Percentiles rank a stretch among this genome's conserved stretches.
Evolutionary conservation across 148 eudicot genomes (phyloP).

Genomic region (Drosera capensis): DNA sequence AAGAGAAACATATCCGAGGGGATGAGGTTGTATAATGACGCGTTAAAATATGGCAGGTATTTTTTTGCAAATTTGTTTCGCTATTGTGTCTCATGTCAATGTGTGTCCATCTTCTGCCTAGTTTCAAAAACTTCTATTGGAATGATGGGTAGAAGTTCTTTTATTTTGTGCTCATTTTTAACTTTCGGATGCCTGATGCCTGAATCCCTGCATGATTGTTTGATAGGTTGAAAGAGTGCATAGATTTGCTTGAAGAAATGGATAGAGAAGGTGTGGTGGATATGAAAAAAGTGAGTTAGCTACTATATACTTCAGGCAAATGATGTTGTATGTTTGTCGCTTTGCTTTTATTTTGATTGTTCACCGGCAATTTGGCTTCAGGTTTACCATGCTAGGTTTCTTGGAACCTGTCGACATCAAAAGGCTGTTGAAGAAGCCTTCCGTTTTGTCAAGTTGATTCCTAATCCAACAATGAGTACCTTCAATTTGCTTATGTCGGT

Average conservation of each 20-base stretch:
- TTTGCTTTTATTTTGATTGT: conserved; percentile 1
- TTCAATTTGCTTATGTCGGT: conserved; percentile 98
- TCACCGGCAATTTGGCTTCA: conserved; percentile 23
- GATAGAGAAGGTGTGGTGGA: conserved; percentile 52
- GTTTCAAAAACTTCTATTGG: too few species aligned
- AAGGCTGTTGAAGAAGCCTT: conserved; percentile 86
- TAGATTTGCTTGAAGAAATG: conserved; percentile 80
- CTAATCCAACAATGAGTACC: conserved; percentile 82
- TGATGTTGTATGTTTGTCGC: background rate
- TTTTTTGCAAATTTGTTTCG: background rate
- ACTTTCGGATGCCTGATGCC: conserved; percentile 7
- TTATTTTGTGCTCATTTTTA: conserved; percentile 1
- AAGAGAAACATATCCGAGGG: conserved; percentile 14
- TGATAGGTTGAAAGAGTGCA: conserved; percentile 62
- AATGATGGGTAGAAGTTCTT: too few species aligned
- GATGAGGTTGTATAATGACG: conserved; percentile 39
- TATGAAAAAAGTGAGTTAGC: conserved; percentile 84
- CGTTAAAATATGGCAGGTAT: conserved; percentile 74
- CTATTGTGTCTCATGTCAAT: too few species aligned
- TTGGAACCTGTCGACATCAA: conserved; percentile 52
- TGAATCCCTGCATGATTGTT: too few species aligned
- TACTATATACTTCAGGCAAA: background rate
- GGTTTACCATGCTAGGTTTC: conserved; percentile 74
- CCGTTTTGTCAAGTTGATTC: conserved; percentile 63
- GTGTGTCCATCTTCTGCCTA: too few species aligned